Evolutionary conservation across 2,329 filamentous ascomycete genomes (phyloP).

Genomic region (Zalaria sp.): DNA sequence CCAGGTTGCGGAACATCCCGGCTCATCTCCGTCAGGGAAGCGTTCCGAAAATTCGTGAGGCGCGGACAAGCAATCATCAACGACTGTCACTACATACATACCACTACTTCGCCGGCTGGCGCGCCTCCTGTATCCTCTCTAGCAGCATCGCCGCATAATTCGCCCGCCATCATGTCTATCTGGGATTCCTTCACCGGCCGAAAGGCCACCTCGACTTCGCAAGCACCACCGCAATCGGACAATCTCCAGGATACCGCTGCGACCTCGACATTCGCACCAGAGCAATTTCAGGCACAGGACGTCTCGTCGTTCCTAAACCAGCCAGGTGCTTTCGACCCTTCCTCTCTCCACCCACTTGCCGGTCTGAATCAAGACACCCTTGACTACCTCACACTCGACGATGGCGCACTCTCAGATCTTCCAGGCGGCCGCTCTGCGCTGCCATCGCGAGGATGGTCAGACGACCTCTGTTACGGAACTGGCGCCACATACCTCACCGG

Average conservation of each 20-base stretch:
- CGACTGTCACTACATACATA: not conserved
- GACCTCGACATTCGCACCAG: constrained; percentile 28
- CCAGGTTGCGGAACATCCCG: not conserved
- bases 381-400: constrained; percentile 90
- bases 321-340: constrained; percentile 68
- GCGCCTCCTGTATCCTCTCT: not conserved
- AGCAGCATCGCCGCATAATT: not conserved
- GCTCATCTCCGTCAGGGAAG: too few relatives aligned
- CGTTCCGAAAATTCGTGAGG: too few relatives aligned
- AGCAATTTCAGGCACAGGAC: constrained; percentile 49
- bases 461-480: constrained; percentile 95
- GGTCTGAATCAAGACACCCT: constrained; percentile 85
- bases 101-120: not conserved
- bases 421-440: constrained; percentile 77
- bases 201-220: constrained; percentile 29
- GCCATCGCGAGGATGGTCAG: constrained; percentile 91
- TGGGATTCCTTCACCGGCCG: constrained; percentile 49
- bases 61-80: too few relatives aligned
- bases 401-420: constrained; percentile 72
- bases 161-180: constrained; percentile 34
- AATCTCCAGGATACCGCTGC: constrained; percentile 32
- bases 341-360: constrained; percentile 81
- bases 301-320: constrained; percentile 74
- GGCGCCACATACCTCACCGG: constrained; percentile 89
- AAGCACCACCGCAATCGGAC: constrained; percentile 30